phyloP scores from a whole-genome alignment of 257 asterid genomes.

The Gentiana straminea region DNA sequence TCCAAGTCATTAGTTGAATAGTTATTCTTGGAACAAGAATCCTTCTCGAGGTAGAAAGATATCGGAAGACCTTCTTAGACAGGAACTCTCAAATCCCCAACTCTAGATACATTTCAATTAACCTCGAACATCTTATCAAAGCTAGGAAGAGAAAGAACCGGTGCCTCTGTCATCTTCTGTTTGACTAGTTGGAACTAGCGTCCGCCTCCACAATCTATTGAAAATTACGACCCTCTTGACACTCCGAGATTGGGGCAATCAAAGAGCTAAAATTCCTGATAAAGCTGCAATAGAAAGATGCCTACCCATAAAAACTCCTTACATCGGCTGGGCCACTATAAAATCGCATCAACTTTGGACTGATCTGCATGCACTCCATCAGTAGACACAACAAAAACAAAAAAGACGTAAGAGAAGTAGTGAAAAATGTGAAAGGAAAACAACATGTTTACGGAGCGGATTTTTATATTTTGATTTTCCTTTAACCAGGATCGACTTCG shows the following conservation, averaged over 20 bases:
- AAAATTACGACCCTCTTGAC: neutral
- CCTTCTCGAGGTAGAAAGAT: conserved; percentile 3
- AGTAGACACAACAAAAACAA: neutral
- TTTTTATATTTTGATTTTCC: too few relatives aligned
- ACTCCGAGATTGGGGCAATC: neutral
- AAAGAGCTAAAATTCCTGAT: neutral
- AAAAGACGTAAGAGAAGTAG: too few relatives aligned
- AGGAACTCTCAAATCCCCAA: neutral
- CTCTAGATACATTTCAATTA: conserved; percentile 7
- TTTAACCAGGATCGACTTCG: too few relatives aligned
- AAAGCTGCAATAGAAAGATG: neutral
- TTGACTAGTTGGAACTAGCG: neutral
- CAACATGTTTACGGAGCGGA: too few relatives aligned
- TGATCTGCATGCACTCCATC: neutral
- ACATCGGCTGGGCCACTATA: neutral
- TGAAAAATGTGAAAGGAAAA: too few relatives aligned
- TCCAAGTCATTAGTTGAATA: conserved; percentile 4
- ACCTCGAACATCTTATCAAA: conserved; percentile 8
- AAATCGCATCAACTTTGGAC: neutral
- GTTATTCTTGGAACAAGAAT: neutral
- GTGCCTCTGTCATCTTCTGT: too few relatives aligned
- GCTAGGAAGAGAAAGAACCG: neutral
- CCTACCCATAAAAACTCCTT: neutral
- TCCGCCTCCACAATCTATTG: neutral
- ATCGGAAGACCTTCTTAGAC: neutral